Evolutionary conservation across 177 flowering plant species (phyloP), one percentile per base, ranked within the genome.

Genomic region (Vitis hybrid): DNA sequence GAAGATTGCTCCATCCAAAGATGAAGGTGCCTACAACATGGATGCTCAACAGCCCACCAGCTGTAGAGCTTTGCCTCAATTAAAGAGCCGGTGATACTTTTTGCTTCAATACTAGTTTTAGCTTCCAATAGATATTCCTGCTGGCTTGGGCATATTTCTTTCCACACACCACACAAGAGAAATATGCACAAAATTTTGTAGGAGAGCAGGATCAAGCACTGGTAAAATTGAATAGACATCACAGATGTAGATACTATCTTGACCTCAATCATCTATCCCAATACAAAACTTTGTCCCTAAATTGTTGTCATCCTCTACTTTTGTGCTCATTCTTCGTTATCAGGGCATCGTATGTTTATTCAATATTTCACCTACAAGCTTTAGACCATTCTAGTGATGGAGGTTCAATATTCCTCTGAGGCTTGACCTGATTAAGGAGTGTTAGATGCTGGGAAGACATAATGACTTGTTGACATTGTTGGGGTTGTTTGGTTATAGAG

Each of bases 1-100:
- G 81, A 79, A 51, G 82, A 72, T 64, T 40, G 78, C 56, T 63
- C 68, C 18, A 32, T 14, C 30, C 49, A 56, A 77, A 63, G 74
- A 40, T 19, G 72, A 66, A 60, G 26, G 58, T 34, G 61, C 19
- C 11, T 64, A 62, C 48, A 67, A 52, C 19, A 23, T 62, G 66
- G 74, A 62, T 54, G n/a, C 62, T 56, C 40, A 64, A 3, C 18
- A 63, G 49, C 70, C 15, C 32, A 18, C n/a, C 15, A 62, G 56
- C 56, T 52, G 45, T 23, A 67, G 67, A 66, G 70, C 55, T 60
- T 51, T 64, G 17, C 72, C 75, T 49, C 60, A 14, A 30, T 66
- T 59, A 12, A 67, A 56, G 49, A 62, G 55, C 45, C 63, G 65
- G 71, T 73, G 52, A 73, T 61, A 10, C 14, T 23, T 64, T 48